Evolutionary conservation across 768 basidiomycete species (phyloP), one percentile per base, ranked within the genome.

Genomic region (Suillus discolor): DNA sequence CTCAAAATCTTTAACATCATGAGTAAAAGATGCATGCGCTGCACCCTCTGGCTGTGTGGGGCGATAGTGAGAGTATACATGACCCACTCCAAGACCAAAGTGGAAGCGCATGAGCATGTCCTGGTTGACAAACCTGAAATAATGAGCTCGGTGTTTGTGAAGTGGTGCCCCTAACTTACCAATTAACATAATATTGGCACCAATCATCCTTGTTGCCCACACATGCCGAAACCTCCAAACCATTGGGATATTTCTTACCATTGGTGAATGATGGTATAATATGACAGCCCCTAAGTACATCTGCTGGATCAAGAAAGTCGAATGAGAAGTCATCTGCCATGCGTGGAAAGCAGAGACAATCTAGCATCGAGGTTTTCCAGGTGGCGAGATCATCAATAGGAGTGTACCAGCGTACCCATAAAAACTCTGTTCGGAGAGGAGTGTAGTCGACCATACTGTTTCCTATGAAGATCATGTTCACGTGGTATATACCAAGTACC

Each of bases 191-290:
- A 18, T 62, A 62, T 25, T 23, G 13, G 1, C 18, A 3, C 61
- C 62, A 63, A 44, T 63, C 53, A 20, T 34, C 47, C 23, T 34
- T 51, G 38, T 63, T 36, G 3, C 28, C 39, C 12, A 23, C 44
- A 45, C 44, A 45, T 20, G 44, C 36, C 7, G 61, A 63, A 28
- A 63, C 53, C 16, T 18, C 45, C 6, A 51, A 31, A 31, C 62
- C 34, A 49, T 63, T 11, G 20, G 20, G 11, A 39, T 66, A 62
- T 23, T 31, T 23, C 57, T 39, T 57, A 6, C 65, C 61, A 36
- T 57, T 18, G 12, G 51, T 38, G 18, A 66, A 62, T 39, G 54
- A 51, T 9, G 65, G 65, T 20, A 66, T 66, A 18, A 66, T 31
- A 41, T 66, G 65, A 25, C 36, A 61, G 6, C 65, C 20, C 36